phyloP scores from a whole-genome alignment of 2,329 filamentous ascomycete species.

The Fusarium chlamydosporum region DNA sequence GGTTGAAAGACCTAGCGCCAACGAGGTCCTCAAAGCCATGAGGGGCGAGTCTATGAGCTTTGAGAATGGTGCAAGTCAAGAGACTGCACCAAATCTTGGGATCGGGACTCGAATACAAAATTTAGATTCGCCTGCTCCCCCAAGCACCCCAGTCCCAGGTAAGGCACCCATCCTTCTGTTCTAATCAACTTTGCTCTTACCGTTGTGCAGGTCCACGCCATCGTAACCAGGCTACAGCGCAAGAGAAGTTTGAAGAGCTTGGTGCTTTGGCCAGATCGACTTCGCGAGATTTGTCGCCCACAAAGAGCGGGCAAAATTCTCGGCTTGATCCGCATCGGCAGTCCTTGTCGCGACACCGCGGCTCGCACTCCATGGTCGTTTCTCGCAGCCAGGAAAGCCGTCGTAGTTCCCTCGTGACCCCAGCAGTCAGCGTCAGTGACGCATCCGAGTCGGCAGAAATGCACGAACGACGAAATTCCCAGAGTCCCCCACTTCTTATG shows the following conservation, averaged over 20 bases:
- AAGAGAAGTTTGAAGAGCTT: slow-evolving; percentile 50
- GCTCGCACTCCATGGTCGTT: slow-evolving; percentile 56
- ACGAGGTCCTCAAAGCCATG: slow-evolving; percentile 85
- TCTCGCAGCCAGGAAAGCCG: slow-evolving; percentile 60
- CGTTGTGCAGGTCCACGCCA: slow-evolving; percentile 52
- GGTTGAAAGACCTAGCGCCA: slow-evolving; percentile 82
- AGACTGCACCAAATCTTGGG: slow-evolving; percentile 57
- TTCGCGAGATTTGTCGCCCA: slow-evolving; percentile 41
- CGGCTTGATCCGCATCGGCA: slow-evolving; percentile 34
- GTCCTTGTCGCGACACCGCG: slow-evolving; percentile 37
- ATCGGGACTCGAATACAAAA: slow-evolving; percentile 67
- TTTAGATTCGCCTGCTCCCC: slow-evolving; percentile 67
- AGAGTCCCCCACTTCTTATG: slow-evolving; percentile 64
- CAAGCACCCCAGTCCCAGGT: slow-evolving; percentile 65
- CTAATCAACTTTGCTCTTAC: slow-evolving; percentile 52
- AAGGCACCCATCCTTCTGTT: slow-evolving; percentile 29
- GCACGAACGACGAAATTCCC: slow-evolving; percentile 29
- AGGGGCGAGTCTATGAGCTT: slow-evolving; percentile 71
- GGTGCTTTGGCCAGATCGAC: slow-evolving; percentile 35
- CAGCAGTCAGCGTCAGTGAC: slow-evolving; percentile 32
- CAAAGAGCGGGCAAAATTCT: slow-evolving; percentile 19
- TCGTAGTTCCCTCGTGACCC: slow-evolving; percentile 36
- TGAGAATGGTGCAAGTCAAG: slow-evolving; percentile 58
- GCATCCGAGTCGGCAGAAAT: slow-evolving; percentile 34
- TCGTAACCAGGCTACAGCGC: slow-evolving; percentile 36